Base-by-base conservation (phyloP, 176 grass and related monocot genomes). In the Paspalum vaginatum region DNA sequence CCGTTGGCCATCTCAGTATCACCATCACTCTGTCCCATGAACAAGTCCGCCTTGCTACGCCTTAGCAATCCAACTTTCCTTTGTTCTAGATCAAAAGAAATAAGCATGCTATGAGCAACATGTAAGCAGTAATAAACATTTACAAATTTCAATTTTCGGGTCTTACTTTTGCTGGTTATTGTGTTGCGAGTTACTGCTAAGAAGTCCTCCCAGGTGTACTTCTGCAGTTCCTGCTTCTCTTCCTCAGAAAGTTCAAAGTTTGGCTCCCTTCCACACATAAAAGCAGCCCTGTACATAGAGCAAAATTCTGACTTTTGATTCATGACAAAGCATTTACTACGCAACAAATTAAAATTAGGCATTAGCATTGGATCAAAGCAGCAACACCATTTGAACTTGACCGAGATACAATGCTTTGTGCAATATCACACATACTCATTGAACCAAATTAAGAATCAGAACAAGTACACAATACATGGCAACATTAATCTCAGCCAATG, bases 181-280 rank as follows among this genome's bases (percentile, higher is more conserved):
- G 93, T 83, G 71, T 85, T 93, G 55, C 96, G 92, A 6, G 96
- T 99, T 65, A 89, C 56, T 49, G 87, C 75, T 76, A 99, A 77
- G 68, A 99, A 99, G 42, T 76, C 90, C 25, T 93, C 90, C 96
- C 96, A 99, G 11, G 86, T 89, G 70, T 91, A 95, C 27, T 63
- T 85, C 22, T 48, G 22, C 17, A 99, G 88, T 75, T 99, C 90
- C 44, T 89, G 79, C 80, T 99, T 93, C 78, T 93, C 96, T 81
- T 87, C 88, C 74, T 93, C 84, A 4, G 84, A 82, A 68, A 99
- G 90, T 72, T 86, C 88, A 84, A 88, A 95, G 83, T 99, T 99
- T 37, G 96, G 92, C 79, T 99, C 92, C 81, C 96, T 95, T 79
- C 96, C 96, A 70, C 96, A 99, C 90, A 99, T 93, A 88, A 99